phyloP scores from a whole-genome alignment of 345 rosid genomes.

The Corymbia maculata region DNA sequence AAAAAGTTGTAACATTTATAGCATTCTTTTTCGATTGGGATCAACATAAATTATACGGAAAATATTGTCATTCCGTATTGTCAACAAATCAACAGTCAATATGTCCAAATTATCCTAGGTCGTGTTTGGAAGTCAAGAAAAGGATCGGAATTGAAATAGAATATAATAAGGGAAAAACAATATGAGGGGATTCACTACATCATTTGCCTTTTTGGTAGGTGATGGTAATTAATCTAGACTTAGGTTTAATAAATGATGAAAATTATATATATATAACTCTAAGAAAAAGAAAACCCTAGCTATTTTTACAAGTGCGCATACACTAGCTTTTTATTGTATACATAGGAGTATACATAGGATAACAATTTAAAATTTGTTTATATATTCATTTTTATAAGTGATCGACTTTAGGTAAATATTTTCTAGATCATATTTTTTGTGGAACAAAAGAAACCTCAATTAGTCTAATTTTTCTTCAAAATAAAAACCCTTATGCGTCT shows the following conservation, averaged over 20 bases:
- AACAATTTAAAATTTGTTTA: not conserved
- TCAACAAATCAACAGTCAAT: not conserved
- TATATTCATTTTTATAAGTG: too few relatives aligned
- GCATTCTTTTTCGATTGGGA: too few relatives aligned
- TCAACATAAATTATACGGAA: not conserved
- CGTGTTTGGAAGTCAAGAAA: not conserved
- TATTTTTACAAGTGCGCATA: not conserved
- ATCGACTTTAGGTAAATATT: too few relatives aligned
- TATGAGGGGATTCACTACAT: not conserved
- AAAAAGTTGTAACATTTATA: too few relatives aligned
- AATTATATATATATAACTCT: too few relatives aligned
- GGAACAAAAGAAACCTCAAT: not conserved
- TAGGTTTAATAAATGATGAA: too few relatives aligned
- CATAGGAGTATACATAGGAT: not conserved
- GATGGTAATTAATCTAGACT: not conserved
- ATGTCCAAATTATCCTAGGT: not conserved
- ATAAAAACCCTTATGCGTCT: not conserved
- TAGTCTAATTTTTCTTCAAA: not conserved
- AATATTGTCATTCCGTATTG: fast-evolving
- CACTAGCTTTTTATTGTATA: too few relatives aligned
- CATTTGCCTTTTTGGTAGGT: not conserved
- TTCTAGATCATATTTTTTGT: too few relatives aligned
- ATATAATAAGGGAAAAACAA: too few relatives aligned
- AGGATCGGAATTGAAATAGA: too few relatives aligned
- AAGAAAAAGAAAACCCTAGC: not conserved